Conservation (phyloP, 352 stramenopile genomes). For the Phytophthora ramorum region DNA sequence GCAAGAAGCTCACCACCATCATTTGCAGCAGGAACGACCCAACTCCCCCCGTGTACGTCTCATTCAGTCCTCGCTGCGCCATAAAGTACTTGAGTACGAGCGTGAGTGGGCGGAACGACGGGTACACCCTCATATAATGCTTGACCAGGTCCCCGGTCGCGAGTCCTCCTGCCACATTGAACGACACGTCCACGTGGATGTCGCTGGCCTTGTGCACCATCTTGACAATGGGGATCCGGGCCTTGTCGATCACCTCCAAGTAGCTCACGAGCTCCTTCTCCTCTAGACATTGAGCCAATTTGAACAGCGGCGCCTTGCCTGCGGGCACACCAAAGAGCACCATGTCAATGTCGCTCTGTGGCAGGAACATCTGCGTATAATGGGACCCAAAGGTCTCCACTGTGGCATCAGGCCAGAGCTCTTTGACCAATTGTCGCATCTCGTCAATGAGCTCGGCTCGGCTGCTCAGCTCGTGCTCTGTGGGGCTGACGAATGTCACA, state of each 20-base stretch:
- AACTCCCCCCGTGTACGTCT: constrained; percentile 95
- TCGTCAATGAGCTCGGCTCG: constrained; percentile 77
- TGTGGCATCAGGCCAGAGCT: constrained; percentile 63
- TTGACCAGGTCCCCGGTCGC: constrained; percentile 90
- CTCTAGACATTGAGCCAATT: constrained; percentile 59
- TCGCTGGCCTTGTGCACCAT: constrained; percentile 90
- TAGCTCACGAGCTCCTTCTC: constrained; percentile 86
- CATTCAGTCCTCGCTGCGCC: constrained; percentile 92
- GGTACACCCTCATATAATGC: constrained; percentile 92
- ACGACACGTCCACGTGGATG: constrained; percentile 94
- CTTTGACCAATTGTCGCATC: constrained; percentile 70
- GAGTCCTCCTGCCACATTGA: constrained; percentile 86
- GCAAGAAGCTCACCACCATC: constrained; percentile 96
- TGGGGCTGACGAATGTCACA: constrained; percentile 91
- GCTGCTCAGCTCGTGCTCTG: constrained; percentile 70
- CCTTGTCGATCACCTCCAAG: constrained; percentile 95
- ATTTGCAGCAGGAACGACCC: constrained; percentile 95
- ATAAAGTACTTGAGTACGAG: constrained; percentile 97
- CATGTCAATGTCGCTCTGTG: constrained; percentile 95
- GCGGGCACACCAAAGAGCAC: constrained; percentile 82
- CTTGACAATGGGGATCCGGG: constrained; percentile 96
- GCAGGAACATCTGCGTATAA: constrained; percentile 92
- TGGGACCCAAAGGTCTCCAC: constrained; percentile 94
- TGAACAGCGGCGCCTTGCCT: constrained; percentile 64
- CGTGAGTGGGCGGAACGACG: constrained; percentile 92